Conservation (phyloP, 139 green algal genomes). For the Yamagishiella unicocca region DNA sequence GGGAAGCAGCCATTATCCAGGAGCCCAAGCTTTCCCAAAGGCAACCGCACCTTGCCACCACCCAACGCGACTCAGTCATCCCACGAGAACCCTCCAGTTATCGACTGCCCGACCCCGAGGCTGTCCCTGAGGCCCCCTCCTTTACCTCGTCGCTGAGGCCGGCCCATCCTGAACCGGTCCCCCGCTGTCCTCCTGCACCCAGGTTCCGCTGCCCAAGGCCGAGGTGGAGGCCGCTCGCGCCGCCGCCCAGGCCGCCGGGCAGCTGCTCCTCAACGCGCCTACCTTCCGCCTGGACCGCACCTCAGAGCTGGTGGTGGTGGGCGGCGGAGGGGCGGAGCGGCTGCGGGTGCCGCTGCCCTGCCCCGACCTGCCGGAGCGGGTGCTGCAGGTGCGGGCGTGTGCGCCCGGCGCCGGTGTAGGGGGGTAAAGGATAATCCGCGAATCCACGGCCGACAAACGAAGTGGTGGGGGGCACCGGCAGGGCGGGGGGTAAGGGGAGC, state of each 20-base stretch:
- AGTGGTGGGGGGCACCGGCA: neutral
- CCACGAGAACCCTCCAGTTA: neutral
- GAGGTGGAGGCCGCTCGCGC: constrained; percentile 36
- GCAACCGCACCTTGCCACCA: no score
- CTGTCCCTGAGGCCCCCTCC: no score
- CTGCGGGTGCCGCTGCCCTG: constrained; percentile 78
- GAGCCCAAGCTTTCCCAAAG: no score
- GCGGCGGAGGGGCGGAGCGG: constrained; percentile 23
- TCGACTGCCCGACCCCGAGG: no score
- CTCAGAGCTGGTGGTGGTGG: constrained; percentile 56
- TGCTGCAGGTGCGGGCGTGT: constrained; percentile 82
- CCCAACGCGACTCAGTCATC: no score
- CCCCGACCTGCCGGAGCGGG: constrained; percentile 81
- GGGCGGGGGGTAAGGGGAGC: no score
- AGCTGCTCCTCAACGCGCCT: constrained; percentile 61
- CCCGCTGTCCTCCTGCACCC: no score
- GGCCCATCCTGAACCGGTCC: neutral
- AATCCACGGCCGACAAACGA: no score
- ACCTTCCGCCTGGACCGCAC: constrained; percentile 74
- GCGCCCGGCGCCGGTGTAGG: no score
- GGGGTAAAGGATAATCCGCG: no score
- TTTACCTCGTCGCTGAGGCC: no score
- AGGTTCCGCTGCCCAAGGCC: constrained; percentile 78
- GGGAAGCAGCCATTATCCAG: no score
- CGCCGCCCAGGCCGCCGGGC: constrained; percentile 37